Evolutionary conservation across 192 early-diverging fungal species (phyloP).

Genomic region (Coemansia sp.): DNA sequence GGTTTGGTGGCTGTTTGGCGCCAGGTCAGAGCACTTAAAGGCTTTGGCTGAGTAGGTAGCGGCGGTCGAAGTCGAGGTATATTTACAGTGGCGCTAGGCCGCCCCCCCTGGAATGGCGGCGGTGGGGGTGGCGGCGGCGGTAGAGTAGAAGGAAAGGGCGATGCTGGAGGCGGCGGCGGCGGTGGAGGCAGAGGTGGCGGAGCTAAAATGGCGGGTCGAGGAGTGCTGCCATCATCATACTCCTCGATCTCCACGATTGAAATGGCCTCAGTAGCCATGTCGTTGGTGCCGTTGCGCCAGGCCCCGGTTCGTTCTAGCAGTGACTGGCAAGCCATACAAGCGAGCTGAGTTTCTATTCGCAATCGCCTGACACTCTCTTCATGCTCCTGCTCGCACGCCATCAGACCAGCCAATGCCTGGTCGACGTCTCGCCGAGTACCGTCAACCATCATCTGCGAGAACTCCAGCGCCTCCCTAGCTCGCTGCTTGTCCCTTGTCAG

Average conservation of each 20-base stretch:
- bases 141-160: conserved; percentile 4
- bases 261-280: background rate
- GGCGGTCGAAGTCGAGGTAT: conserved; percentile 2
- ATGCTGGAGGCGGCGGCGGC: conserved; percentile 6
- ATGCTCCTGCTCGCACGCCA: conserved; percentile 2
- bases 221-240: background rate
- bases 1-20: background rate
- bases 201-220: background rate
- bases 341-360: background rate
- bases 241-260: conserved; percentile 3
- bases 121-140: conserved; percentile 3
- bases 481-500: conserved; percentile 5
- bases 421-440: background rate
- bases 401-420: background rate
- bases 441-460: conserved; percentile 3
- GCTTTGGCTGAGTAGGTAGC: background rate
- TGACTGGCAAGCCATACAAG: background rate
- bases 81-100: background rate
- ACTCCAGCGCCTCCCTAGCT: conserved; percentile 2
- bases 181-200: background rate
- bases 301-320: background rate
- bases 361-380: background rate
- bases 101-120: background rate
- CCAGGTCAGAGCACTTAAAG: background rate
- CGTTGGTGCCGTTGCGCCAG: background rate